Evolutionary conservation across 73 alveolate species (phyloP), one percentile per base, ranked within the genome.

Genomic region (Symbiodinium pilosum): DNA sequence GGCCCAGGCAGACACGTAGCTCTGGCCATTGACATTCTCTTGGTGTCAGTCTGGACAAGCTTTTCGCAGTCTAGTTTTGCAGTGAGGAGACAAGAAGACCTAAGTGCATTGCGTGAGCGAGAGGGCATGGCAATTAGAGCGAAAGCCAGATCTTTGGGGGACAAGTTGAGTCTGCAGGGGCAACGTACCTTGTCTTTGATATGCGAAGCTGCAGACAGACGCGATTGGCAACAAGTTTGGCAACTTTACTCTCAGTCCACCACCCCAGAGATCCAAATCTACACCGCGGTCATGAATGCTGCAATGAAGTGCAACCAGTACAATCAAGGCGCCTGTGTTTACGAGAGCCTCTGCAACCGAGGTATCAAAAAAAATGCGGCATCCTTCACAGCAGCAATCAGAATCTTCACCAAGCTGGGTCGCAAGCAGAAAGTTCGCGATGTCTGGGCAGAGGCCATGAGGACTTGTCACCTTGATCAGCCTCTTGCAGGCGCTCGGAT

Each of bases 401-500:
- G n/a, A n/a, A 42, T 84, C 34, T 44, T 26, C 32, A 26, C 77
- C 21, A 84, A 8, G 36, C 34, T 84, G 28, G 75, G 93, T 12
- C 8, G 12, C 11, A 21, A 16, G 32, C 18, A n/a, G 1, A 20
- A 9, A 4, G 93, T 84, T 12, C 93, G 54, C 3, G 34, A 84
- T 14, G 14, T 84, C 36, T 84, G 93, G 93, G 30, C 21, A 28
- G 93, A 84, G 26, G 93, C 93, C 34, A 43, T 84, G 77, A 18
- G 32, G 11, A 32, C 42, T 3, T 28, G 40, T 12, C 54, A 44
- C 4, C 44, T 84, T 39, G 43, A 43, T 43, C 44, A 43, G 2
- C 38, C 59, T 43, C 43, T 84, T 34, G 93, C 34, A 21, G 71
- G 77, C 8, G 93, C 93, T 44, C 81, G 81, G 47, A 84, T 84